Evolutionary conservation across 176 grass and related monocot genomes (phyloP), one percentile per base, ranked within the genome.

Genomic region (Themeda triandra): DNA sequence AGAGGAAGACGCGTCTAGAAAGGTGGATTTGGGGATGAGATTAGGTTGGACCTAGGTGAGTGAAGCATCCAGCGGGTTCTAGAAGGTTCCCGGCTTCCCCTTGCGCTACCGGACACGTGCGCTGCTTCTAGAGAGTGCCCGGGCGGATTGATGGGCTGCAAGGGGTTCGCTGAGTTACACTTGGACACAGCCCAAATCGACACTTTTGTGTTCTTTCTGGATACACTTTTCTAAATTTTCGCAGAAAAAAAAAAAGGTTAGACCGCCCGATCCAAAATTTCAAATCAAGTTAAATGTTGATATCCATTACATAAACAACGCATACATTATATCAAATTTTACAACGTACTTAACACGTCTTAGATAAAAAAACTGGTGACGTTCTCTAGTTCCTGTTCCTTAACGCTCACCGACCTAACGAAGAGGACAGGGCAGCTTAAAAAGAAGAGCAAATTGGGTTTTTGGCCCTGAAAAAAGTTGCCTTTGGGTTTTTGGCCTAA

Each of bases 1-100:
- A 21, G 75, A 75, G 32, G 76, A 74, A 49, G 77, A 71, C 41
- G 71, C 41, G 42, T 65, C 75, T 28, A 63, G 71, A 88, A 79
- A 76, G 15, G 66, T 63, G 73, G 82, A 76, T 63, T 66, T 73
- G 36, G 67, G 73, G 73, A 59, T 2, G 35, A 44, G 75, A 48
- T 51, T 78, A 71, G 83, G 72, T 82, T 85, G n/a, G 10, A 33
- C 62, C 67, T 40, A 27, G 18, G 54, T 39, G 53, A 75, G 86
- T 63, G 90, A 92, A 92, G 67, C 68, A 79, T 88, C 90, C 78
- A 86, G 84, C 36, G 59, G 84, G n/a, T 90, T 90, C 88, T 90
- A 86, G 88, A 90, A 90, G 80, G 78, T 90, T 90, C 83, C 66
- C 33, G 21, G 4, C 10, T 65, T 63, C 70, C 44, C 71, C 71